A percentile compares a stretch with the other conserved stretches of the same genome.
phyloP scores from a whole-genome alignment of 192 early-diverging fungal genomes.

The Coemansia erecta region DNA sequence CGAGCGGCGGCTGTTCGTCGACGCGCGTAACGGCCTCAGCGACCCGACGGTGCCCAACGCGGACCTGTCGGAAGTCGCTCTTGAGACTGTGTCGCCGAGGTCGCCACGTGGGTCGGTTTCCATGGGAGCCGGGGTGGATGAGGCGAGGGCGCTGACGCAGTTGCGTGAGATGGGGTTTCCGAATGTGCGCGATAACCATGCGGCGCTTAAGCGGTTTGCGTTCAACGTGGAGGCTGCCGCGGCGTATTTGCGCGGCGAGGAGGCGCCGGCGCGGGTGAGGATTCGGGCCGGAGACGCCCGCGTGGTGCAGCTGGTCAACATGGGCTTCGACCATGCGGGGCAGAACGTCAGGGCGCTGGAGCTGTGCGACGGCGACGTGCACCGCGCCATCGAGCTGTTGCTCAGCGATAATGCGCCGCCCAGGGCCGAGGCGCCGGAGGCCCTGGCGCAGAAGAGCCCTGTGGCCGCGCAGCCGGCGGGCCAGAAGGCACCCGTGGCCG shows the following conservation, averaged over 20 bases:
- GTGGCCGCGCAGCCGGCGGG: neutral
- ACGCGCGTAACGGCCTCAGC: conserved; percentile 29
- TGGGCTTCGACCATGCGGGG: conserved; percentile 73
- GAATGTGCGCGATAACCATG: conserved; percentile 63
- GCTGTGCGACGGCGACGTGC: conserved; percentile 70
- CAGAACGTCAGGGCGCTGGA: conserved; percentile 69
- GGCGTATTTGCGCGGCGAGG: conserved; percentile 60
- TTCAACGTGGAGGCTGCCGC: conserved; percentile 76
- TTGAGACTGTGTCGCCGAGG: neutral
- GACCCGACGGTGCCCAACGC: conserved; percentile 34
- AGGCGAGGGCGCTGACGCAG: conserved; percentile 45
- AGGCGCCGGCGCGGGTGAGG: conserved; percentile 25
- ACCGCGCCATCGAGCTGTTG: conserved; percentile 64
- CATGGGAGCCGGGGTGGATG: conserved; percentile 7
- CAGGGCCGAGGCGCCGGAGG: conserved; percentile 4
- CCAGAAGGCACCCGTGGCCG: conserved; percentile 4
- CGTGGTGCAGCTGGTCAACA: conserved; percentile 59
- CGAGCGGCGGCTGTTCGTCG: conserved; percentile 68
- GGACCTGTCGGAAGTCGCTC: neutral
- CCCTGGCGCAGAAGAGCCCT: conserved; percentile 3
- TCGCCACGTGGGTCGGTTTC: conserved; percentile 18
- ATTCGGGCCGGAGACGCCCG: conserved; percentile 54
- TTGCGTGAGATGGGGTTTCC: conserved; percentile 83
- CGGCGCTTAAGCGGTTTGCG: conserved; percentile 65
- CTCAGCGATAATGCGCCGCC: conserved; percentile 48